A percentile compares a stretch with the other conserved stretches of the same genome.
phyloP scores from a whole-genome alignment of 208 protist species.

The Phytomonas francai region DNA sequence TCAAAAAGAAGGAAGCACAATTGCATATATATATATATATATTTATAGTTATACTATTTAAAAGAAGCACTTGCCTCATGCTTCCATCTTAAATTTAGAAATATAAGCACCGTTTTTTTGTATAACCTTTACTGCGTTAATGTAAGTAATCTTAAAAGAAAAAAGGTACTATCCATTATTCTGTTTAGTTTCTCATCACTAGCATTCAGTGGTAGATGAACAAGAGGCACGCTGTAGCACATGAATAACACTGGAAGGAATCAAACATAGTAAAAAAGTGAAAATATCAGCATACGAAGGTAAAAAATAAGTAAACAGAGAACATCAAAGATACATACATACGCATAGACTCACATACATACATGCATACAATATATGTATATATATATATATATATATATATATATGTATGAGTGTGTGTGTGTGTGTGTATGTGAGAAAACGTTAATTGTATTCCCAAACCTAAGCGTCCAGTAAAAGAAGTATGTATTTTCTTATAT shows the following conservation, averaged over 20 bases:
- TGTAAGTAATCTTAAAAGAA: too few relatives aligned
- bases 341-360: background rate
- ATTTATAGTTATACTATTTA: background rate
- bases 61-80: background rate
- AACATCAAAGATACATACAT: background rate
- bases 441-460: too few relatives aligned
- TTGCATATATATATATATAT: background rate
- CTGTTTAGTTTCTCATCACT: too few relatives aligned
- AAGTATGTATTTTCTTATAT: too few relatives aligned
- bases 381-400: conserved; percentile 11
- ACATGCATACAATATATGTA: conserved; percentile 5
- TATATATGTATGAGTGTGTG: too few relatives aligned
- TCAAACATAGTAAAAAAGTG: background rate
- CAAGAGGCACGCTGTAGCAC: too few relatives aligned
- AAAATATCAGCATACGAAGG: background rate
- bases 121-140: background rate
- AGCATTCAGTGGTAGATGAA: too few relatives aligned
- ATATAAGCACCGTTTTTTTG: background rate
- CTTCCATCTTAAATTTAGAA: conserved; percentile 7
- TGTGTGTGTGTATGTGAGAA: too few relatives aligned
- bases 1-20: too few relatives aligned
- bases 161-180: too few relatives aligned
- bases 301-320: background rate
- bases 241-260: too few relatives aligned
- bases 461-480: too few relatives aligned